phyloP scores from a whole-genome alignment of 106 monocot species.

The Dendrobium huoshanense region DNA sequence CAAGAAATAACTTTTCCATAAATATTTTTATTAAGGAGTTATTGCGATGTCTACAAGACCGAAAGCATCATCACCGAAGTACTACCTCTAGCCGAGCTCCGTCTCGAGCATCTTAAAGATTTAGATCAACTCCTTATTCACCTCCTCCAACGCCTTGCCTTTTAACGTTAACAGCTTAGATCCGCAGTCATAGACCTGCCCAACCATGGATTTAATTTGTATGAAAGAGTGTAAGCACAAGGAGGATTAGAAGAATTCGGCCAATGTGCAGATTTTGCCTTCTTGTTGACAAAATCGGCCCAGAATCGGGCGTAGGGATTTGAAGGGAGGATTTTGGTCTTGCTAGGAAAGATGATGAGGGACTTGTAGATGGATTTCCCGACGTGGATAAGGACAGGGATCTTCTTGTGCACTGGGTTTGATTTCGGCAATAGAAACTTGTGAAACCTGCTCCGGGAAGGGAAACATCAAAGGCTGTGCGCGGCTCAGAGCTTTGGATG shows the following conservation, averaged over 20 bases:
- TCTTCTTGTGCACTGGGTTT: slow-evolving; percentile 40
- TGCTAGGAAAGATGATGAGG: slow-evolving; percentile 22
- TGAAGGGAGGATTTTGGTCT: slow-evolving; percentile 12
- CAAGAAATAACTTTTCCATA: too few relatives aligned
- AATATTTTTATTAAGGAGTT: not conserved
- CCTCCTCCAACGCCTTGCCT: slow-evolving; percentile 41
- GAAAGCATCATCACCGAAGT: slow-evolving; percentile 53
- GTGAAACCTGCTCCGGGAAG: too few relatives aligned
- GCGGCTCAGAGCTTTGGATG: too few relatives aligned
- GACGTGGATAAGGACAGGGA: slow-evolving; percentile 41
- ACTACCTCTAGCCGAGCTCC: slow-evolving; percentile 47
- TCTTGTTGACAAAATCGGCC: slow-evolving; percentile 28
- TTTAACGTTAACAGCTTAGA: slow-evolving; percentile 38
- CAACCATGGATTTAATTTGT: too few relatives aligned
- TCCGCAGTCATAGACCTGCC: slow-evolving; percentile 26
- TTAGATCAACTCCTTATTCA: slow-evolving; percentile 37
- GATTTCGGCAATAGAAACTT: slow-evolving; percentile 11
- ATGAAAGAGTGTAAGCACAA: too few relatives aligned
- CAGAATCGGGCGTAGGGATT: slow-evolving; percentile 24
- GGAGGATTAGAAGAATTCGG: too few relatives aligned
- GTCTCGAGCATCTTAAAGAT: slow-evolving; percentile 30
- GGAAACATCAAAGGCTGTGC: too few relatives aligned
- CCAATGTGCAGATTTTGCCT: not conserved
- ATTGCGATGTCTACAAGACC: slow-evolving; percentile 51
- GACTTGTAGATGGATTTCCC: slow-evolving; percentile 43